Evolutionary conservation across 2,329 filamentous ascomycete genomes (phyloP).

Genomic region (Botrytis deweyae): DNA sequence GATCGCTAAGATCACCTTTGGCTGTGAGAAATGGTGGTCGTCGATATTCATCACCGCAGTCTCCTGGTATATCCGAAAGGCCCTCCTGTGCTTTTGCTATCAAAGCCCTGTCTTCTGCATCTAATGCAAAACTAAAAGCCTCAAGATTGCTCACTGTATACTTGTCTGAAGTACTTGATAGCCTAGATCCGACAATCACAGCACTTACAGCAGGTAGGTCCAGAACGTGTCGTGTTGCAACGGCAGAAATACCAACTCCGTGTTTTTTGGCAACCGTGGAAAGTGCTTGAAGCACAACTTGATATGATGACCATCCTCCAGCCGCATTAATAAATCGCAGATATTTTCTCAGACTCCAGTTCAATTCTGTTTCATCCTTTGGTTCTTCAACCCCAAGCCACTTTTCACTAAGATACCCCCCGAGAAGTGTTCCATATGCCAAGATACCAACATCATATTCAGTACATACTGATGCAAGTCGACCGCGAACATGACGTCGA

Average conservation of each 20-base stretch:
- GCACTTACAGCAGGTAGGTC: background rate
- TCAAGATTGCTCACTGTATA: background rate
- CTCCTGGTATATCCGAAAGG: background rate
- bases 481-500: background rate
- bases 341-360: background rate
- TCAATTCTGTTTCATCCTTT: background rate
- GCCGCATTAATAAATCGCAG: background rate
- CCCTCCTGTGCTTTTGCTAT: background rate
- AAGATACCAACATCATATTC: background rate
- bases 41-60: background rate
- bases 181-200: background rate
- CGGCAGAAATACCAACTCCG: background rate
- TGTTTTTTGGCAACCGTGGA: background rate
- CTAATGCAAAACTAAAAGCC: background rate
- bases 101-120: background rate
- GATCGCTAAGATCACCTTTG: background rate
- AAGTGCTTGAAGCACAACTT: background rate
- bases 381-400: background rate
- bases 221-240: background rate
- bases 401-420: background rate
- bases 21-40: background rate
- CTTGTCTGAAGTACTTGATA: background rate
- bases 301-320: background rate
- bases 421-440: constrained; percentile 1
- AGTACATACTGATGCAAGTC: background rate